These are phyloP conservation scores for Cercospora zeae-maydis DNA, from an alignment of 2,329 filamentous ascomycete genomes.

Conservation along the genomic window DNA sequence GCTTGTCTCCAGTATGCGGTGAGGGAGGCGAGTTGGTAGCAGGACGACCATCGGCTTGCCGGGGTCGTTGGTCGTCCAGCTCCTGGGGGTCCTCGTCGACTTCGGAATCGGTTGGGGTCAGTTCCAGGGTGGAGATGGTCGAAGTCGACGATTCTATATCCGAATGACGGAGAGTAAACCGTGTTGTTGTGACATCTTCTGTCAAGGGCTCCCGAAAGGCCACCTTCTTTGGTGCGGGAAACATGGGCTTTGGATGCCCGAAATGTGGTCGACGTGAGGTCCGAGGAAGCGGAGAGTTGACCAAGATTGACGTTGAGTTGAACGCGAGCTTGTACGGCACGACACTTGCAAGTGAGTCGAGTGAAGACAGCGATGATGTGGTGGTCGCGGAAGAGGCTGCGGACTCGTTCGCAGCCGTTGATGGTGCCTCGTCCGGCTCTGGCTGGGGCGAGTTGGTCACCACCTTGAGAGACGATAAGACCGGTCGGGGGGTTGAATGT, in stretches of 20 bases:
- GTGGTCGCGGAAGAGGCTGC: constrained; percentile 40
- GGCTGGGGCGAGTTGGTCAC: neutral
- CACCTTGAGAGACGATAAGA: neutral
- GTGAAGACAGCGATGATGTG: constrained; percentile 29
- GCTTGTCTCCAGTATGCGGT: constrained; percentile 39
- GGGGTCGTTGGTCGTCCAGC: neutral
- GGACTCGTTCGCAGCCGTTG: constrained; percentile 22
- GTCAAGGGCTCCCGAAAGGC: constrained; percentile 55
- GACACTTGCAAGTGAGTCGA: constrained; percentile 34
- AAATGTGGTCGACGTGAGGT: constrained; percentile 23
- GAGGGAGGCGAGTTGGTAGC: neutral
- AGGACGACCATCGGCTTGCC: constrained; percentile 3
- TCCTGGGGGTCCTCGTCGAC: constrained; percentile 1
- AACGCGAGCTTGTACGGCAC: constrained; percentile 48
- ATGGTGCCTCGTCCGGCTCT: neutral
- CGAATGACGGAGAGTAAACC: constrained; percentile 54
- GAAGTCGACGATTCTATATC: constrained; percentile 48
- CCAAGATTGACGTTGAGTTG: constrained; percentile 46
- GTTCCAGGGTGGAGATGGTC: constrained; percentile 31
- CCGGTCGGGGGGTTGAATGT: neutral
- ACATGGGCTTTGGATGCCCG: constrained; percentile 44
- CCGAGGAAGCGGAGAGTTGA: constrained; percentile 43
- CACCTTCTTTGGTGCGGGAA: constrained; percentile 57
- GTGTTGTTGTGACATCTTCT: constrained; percentile 57
- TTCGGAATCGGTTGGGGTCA: constrained; percentile 21